Evolutionary conservation across 306 rosid genomes (phyloP).

Genomic region (Arachis stenosperma): DNA sequence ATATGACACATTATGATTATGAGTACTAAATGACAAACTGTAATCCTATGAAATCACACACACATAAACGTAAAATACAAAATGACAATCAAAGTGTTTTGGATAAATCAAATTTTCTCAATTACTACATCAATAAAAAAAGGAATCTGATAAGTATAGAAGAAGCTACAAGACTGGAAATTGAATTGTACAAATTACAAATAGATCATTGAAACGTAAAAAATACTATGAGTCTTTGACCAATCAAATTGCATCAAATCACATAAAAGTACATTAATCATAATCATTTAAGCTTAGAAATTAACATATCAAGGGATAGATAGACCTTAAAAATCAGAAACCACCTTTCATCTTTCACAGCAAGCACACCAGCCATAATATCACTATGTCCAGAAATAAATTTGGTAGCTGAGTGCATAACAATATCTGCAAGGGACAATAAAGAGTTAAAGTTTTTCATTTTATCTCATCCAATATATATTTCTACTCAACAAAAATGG

Average conservation of each 20-base stretch:
- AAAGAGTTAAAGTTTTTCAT: neutral
- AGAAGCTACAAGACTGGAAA: too few relatives aligned
- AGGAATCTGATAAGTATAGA: too few relatives aligned
- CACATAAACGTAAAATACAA: neutral
- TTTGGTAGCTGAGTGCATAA: constrained; percentile 95
- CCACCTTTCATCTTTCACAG: constrained; percentile 83
- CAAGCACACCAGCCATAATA: constrained; percentile 94
- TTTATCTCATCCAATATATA: constrained; percentile 10
- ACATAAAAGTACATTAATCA: neutral
- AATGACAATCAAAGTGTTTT: too few relatives aligned
- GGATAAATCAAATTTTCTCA: too few relatives aligned
- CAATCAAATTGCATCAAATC: too few relatives aligned
- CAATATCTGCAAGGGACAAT: constrained; percentile 62
- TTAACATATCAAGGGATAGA: constrained; percentile 70
- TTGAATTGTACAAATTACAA: too few relatives aligned
- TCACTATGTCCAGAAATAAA: constrained; percentile 92
- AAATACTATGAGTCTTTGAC: too few relatives aligned
- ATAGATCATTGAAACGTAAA: too few relatives aligned
- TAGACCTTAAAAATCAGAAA: constrained; percentile 53
- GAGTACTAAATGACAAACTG: constrained; percentile 19
- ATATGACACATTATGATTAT: neutral
- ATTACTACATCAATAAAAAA: too few relatives aligned
- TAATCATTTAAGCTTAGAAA: constrained; percentile 8
- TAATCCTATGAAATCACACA: constrained; percentile 5
- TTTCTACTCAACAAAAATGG: constrained; percentile 26